These are phyloP conservation scores for Didymella glomerata DNA, from an alignment of 2,329 filamentous ascomycete species.

Conservation along the genomic window DNA sequence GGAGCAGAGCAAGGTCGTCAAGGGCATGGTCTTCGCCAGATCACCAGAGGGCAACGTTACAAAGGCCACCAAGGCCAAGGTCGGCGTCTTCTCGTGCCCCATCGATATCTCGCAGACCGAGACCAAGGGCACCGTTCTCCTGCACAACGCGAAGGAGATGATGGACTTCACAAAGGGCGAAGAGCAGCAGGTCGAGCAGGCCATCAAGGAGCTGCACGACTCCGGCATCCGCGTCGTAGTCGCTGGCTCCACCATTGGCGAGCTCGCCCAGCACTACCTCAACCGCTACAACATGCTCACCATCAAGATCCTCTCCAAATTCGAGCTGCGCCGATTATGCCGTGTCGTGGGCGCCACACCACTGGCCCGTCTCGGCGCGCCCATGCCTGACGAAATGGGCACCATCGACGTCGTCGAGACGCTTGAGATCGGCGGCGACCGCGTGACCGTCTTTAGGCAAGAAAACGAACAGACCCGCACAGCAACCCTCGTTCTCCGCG, in stretches of 20 bases:
- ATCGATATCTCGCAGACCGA: constrained; percentile 97
- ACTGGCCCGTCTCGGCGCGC: constrained; percentile 91
- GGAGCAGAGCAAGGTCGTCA: constrained; percentile 92
- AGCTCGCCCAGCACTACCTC: constrained; percentile 95
- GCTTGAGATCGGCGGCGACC: constrained; percentile 95
- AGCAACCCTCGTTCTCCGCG: constrained; percentile 90
- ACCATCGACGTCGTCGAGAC: constrained; percentile 95
- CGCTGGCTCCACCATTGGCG: constrained; percentile 91
- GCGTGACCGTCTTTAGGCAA: constrained; percentile 97
- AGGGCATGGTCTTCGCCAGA: constrained; percentile 97
- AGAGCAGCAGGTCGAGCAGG: constrained; percentile 86
- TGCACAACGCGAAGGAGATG: constrained; percentile 99
- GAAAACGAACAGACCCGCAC: constrained; percentile 92
- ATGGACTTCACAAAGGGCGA: constrained; percentile 98
- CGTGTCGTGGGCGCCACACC: constrained; percentile 95
- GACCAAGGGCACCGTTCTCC: constrained; percentile 95
- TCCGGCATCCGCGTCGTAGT: constrained; percentile 91
- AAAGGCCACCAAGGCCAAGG: constrained; percentile 92
- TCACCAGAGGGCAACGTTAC: constrained; percentile 91
- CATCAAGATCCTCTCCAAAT: constrained; percentile 98
- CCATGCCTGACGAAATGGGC: constrained; percentile 99
- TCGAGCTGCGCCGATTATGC: constrained; percentile 93
- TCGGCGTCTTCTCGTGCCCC: constrained; percentile 94
- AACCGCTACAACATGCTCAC: constrained; percentile 96
- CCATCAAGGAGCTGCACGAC: constrained; percentile 95